A percentile compares a stretch with the other conserved stretches of the same genome.
Conservation (phyloP, 768 basidiomycete genomes). For the Suillus subluteus region DNA sequence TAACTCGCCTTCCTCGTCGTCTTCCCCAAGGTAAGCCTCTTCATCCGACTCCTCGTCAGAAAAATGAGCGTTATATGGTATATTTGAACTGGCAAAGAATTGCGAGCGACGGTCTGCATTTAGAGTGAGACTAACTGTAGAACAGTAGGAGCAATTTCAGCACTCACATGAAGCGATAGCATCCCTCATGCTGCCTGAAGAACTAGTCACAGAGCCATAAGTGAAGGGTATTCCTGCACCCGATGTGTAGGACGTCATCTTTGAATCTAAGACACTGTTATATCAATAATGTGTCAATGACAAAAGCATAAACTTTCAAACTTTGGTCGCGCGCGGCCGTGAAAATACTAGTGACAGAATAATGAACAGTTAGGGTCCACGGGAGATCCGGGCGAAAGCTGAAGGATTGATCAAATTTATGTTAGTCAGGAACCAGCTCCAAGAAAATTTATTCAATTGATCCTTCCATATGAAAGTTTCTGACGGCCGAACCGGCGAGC, state of each 20-base stretch:
- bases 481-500: too few relatives aligned
- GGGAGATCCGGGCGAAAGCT: background rate
- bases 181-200: slow-evolving; percentile 49
- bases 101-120: slow-evolving; percentile 67
- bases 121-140: slow-evolving; percentile 7
- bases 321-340: slow-evolving; percentile 3
- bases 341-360: background rate
- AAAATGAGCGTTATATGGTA: slow-evolving; percentile 52
- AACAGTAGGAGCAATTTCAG: slow-evolving; percentile 2
- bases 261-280: slow-evolving; percentile 1
- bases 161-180: slow-evolving; percentile 63
- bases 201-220: slow-evolving; percentile 53
- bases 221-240: slow-evolving; percentile 37
- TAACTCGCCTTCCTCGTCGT: slow-evolving; percentile 16
- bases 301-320: background rate
- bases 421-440: background rate
- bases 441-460: background rate
- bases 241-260: slow-evolving; percentile 51
- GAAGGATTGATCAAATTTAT: background rate
- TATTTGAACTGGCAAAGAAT: slow-evolving; percentile 62
- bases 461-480: too few relatives aligned
- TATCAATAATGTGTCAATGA: background rate
- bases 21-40: slow-evolving; percentile 20
- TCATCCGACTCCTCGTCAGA: slow-evolving; percentile 41
- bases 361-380: background rate